Percentiles rank a stretch among this genome's conserved stretches.
These are phyloP conservation scores for Pterothamnion heteromorphum DNA, from an alignment of 31 red algal species.

Conservation along the genomic window DNA sequence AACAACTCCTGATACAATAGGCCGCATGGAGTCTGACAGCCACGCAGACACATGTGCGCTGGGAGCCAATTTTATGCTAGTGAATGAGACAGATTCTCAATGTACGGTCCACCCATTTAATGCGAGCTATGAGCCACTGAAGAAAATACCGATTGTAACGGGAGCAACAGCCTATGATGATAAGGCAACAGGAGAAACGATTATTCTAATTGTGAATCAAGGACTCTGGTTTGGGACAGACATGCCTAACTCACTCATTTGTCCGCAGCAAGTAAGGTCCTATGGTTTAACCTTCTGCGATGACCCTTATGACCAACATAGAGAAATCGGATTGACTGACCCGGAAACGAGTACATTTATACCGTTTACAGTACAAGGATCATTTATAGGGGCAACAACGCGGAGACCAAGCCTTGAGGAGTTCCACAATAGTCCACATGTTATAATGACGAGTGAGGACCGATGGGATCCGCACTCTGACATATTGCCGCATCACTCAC, in stretches of 20 bases:
- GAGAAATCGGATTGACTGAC: no score
- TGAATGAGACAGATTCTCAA: not conserved
- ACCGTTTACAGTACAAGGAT: no score
- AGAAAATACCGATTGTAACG: not conserved
- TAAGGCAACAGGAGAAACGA: not conserved
- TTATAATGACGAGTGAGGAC: no score
- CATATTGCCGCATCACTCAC: no score
- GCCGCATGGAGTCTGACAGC: not conserved
- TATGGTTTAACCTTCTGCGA: not conserved
- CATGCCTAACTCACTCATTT: not conserved
- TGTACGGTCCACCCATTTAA: not conserved
- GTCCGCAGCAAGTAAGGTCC: not conserved
- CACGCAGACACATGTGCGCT: not conserved
- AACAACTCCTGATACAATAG: no score
- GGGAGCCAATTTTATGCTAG: not conserved
- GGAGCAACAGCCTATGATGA: not conserved
- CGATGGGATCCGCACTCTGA: no score
- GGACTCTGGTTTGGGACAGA: not conserved
- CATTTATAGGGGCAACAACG: no score
- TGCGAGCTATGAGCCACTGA: not conserved
- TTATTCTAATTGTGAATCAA: not conserved
- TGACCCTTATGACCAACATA: constrained; percentile 1
- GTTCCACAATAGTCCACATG: no score
- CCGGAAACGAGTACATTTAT: no score
- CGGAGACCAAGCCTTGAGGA: no score